These are phyloP conservation scores for Dactylellina sp. DNA, from an alignment of 2,329 filamentous ascomycete species.

Conservation along the genomic window DNA sequence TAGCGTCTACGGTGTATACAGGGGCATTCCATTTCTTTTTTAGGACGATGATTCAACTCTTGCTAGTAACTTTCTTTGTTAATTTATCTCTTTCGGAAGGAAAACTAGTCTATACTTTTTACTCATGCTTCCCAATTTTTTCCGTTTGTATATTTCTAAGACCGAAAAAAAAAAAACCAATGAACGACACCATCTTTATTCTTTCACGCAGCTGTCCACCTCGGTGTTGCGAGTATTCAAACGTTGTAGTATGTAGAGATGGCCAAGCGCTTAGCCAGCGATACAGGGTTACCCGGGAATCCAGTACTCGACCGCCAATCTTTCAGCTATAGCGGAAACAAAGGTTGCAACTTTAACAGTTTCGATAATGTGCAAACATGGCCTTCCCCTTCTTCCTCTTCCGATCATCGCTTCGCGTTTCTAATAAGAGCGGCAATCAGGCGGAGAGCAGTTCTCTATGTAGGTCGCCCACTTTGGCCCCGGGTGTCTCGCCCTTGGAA, in stretches of 20 bases:
- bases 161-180: constrained; percentile 17
- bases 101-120: constrained; percentile 30
- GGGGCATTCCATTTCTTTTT: constrained; percentile 10
- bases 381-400: not conserved
- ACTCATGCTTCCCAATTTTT: not conserved
- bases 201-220: not conserved
- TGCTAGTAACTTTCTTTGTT: constrained; percentile 24
- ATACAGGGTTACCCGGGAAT: too few species aligned
- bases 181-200: constrained; percentile 44
- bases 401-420: not conserved
- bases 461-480: not conserved
- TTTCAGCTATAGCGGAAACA: too few species aligned
- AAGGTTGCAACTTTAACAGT: too few species aligned
- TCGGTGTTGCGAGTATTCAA: too few species aligned
- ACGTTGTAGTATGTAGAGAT: too few species aligned
- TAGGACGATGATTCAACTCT: constrained; percentile 9
- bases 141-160: constrained; percentile 40
- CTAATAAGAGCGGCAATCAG: constrained; percentile 5
- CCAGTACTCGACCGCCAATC: too few species aligned
- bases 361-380: not conserved
- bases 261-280: too few species aligned
- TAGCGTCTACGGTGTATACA: constrained; percentile 8
- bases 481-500: constrained; percentile 18
- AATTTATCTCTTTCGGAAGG: constrained; percentile 24
- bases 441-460: too few species aligned